These are phyloP conservation scores for Leccinum subrobustum DNA, from an alignment of 1,284 basidiomycete species.

Conservation along the genomic window DNA sequence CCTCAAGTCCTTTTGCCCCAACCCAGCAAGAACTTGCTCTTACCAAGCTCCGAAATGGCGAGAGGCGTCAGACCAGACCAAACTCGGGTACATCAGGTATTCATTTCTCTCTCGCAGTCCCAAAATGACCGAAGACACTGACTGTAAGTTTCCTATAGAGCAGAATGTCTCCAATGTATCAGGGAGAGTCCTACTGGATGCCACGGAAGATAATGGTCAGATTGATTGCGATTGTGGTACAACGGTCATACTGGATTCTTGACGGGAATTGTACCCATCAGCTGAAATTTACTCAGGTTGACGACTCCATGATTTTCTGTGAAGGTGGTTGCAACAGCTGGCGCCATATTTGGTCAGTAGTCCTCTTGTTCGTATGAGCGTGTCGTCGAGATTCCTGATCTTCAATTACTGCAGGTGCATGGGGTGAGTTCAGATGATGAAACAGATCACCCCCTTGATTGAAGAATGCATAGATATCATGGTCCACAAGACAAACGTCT, in stretches of 20 bases:
- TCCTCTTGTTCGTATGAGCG: neutral
- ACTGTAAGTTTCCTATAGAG: constrained; percentile 39
- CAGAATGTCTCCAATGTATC: neutral
- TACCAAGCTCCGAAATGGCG: constrained; percentile 35
- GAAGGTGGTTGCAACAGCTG: constrained; percentile 67
- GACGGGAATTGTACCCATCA: neutral
- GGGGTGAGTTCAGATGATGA: constrained; percentile 47
- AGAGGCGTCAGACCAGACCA: constrained; percentile 13
- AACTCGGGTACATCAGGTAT: constrained; percentile 49
- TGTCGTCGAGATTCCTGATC: constrained; percentile 5
- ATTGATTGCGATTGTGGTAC: constrained; percentile 66
- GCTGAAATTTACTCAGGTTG: constrained; percentile 38
- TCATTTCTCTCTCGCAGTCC: constrained; percentile 25
- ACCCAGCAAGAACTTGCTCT: constrained; percentile 40
- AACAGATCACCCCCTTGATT: neutral
- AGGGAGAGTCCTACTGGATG: neutral
- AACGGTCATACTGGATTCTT: constrained; percentile 36
- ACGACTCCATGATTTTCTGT: constrained; percentile 57
- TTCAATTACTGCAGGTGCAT: constrained; percentile 58
- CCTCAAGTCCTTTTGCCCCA: constrained; percentile 23
- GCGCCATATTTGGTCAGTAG: constrained; percentile 70
- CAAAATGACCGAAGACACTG: constrained; percentile 37
- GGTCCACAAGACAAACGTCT: constrained; percentile 53
- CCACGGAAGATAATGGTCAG: constrained; percentile 15
- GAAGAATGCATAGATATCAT: constrained; percentile 52